phyloP scores from a whole-genome alignment of 129 eudicot species.

The Helianthus tuberosus region DNA sequence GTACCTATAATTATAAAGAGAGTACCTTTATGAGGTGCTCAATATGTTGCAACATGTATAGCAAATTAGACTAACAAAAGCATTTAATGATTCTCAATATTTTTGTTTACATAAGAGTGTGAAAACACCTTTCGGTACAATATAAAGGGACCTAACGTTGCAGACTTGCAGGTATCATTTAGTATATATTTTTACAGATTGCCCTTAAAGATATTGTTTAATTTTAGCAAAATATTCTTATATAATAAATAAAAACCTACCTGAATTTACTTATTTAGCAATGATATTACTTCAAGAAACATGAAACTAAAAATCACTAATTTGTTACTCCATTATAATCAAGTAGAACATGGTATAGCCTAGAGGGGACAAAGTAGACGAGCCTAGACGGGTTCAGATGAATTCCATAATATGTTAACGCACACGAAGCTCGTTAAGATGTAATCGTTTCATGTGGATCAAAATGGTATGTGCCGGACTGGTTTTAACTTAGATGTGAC shows the following conservation, averaged over 20 bases:
- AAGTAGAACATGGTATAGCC: too few relatives aligned
- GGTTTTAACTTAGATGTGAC: too few relatives aligned
- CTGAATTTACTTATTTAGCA: background rate
- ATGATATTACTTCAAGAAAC: background rate
- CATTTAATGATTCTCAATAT: slow-evolving; percentile 7
- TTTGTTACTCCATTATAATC: background rate
- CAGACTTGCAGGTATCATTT: background rate
- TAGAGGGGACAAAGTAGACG: too few relatives aligned
- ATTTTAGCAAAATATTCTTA: background rate
- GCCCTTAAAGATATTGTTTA: background rate
- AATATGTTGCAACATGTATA: slow-evolving; percentile 20
- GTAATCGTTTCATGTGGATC: background rate
- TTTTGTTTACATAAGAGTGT: slow-evolving; percentile 24
- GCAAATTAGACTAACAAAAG: slow-evolving; percentile 17
- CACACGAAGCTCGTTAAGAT: background rate
- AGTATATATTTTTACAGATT: background rate
- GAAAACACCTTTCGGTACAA: slow-evolving; percentile 18
- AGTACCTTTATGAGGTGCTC: background rate
- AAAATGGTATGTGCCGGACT: background rate
- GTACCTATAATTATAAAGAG: background rate
- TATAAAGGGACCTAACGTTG: background rate
- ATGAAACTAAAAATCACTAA: background rate
- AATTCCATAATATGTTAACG: background rate
- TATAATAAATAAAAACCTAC: background rate
- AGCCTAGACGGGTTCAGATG: too few relatives aligned